Base-by-base conservation (phyloP, 1,284 basidiomycete species). In the Tylopilus orsonianus region DNA sequence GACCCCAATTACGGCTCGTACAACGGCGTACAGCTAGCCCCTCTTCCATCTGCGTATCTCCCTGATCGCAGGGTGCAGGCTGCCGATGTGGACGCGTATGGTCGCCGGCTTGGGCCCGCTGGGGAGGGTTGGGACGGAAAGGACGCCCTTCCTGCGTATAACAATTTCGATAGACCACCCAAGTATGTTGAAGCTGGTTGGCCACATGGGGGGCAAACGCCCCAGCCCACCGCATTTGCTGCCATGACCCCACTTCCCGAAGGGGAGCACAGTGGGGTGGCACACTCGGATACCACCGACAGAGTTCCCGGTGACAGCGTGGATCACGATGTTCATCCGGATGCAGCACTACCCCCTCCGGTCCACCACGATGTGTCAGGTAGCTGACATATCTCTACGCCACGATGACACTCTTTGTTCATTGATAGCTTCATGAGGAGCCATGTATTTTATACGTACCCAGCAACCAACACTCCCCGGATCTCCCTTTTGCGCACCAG, bases 111-210 rank as follows among this genome's bases (percentile, higher is more conserved):
- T 5, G 58, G 50, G 9, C 44, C 47, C 0, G 40, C 56, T 14
- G 66, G 52, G 40, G 59, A 68, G 27, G 57, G 54, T 2, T 50
- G 61, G 47, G 58, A 61, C 1, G 71, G 72, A 47, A 77, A 77
- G 51, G 76, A 78, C 29, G 51, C 54, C 0, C 65, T 78, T 26
- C 77, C 76, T 8, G 71, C 75, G 4, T 78, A 78, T 38, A 70
- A 77, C 33, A 60, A 54, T 12, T 40, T 58, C 18, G 76, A 75
- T 29, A 66, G 73, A 8, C 75, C 75, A 14, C 75, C 77, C 14
- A 71, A 69, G 46, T 78, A 78, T 54, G 36, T 60, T 1, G 70
- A 71, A 36, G 42, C 51, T 3, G 32, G 52, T 22, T 48, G 52
- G 51, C 39, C 45, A 8, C 49, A 46, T 4, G 34, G 42, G 2